These are phyloP conservation scores for Ceratocystis huliohia DNA, from an alignment of 2,329 filamentous ascomycete species.

Conservation along the genomic window DNA sequence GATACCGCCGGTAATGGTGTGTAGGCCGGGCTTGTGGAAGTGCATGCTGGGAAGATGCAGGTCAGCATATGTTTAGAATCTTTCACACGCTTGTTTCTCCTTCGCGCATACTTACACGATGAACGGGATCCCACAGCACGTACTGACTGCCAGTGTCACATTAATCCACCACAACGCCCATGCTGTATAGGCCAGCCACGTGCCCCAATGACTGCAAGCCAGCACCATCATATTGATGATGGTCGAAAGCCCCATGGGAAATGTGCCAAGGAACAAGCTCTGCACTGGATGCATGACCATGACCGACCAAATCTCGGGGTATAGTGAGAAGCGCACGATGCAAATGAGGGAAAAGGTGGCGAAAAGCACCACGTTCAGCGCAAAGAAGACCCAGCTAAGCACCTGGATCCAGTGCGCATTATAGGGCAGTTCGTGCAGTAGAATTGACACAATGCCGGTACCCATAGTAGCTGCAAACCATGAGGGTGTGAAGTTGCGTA, in stretches of 20 bases:
- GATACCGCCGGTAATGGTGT: constrained; percentile 50
- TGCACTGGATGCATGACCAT: constrained; percentile 57
- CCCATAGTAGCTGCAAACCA: constrained; percentile 54
- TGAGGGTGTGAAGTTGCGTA: constrained; percentile 42
- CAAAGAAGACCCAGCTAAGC: constrained; percentile 48
- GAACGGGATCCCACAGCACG: constrained; percentile 44
- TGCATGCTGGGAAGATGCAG: constrained; percentile 26
- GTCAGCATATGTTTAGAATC: not conserved
- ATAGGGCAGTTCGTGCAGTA: constrained; percentile 51
- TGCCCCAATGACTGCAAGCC: constrained; percentile 50
- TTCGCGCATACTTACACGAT: constrained; percentile 36
- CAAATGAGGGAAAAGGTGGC: constrained; percentile 40
- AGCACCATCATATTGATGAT: constrained; percentile 53
- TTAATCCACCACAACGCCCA: constrained; percentile 50
- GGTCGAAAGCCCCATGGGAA: constrained; percentile 57
- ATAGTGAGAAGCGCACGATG: constrained; percentile 48
- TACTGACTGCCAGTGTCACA: constrained; percentile 38
- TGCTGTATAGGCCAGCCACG: constrained; percentile 41
- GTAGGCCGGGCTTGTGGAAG: constrained; percentile 35
- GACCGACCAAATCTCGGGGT: constrained; percentile 50
- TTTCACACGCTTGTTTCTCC: not conserved
- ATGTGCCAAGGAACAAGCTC: constrained; percentile 54
- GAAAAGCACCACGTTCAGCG: constrained; percentile 48
- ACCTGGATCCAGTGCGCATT: constrained; percentile 44
- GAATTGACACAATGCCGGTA: constrained; percentile 52